A percentile compares a stretch with the other conserved stretches of the same genome.
These are phyloP conservation scores for Botryotinia convoluta DNA, from an alignment of 2,329 filamentous ascomycete species.

Conservation along the genomic window DNA sequence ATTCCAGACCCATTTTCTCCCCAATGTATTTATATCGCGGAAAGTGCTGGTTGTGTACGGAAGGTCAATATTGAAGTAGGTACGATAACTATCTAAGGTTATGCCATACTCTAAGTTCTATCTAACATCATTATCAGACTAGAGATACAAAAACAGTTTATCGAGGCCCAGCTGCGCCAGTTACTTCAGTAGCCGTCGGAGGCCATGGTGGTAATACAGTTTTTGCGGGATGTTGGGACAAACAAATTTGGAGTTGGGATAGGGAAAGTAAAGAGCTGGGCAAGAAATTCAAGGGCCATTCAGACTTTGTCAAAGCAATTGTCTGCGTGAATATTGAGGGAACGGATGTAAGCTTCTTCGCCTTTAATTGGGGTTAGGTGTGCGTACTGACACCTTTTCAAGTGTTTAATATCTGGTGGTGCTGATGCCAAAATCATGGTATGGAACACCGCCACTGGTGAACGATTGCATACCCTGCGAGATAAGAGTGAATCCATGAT, in stretches of 20 bases:
- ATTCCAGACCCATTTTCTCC: slow-evolving; percentile 62
- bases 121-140: slow-evolving; percentile 38
- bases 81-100: slow-evolving; percentile 35
- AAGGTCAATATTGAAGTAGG: slow-evolving; percentile 73
- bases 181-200: slow-evolving; percentile 72
- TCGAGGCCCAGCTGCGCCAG: slow-evolving; percentile 72
- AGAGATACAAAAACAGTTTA: slow-evolving; percentile 52
- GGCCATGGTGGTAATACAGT: slow-evolving; percentile 56
- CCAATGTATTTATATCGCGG: slow-evolving; percentile 70
- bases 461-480: slow-evolving; percentile 71
- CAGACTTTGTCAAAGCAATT: slow-evolving; percentile 88
- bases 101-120: background rate
- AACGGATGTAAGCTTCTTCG: slow-evolving; percentile 46
- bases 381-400: slow-evolving; percentile 11
- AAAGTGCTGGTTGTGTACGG: slow-evolving; percentile 79
- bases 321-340: slow-evolving; percentile 59
- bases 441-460: slow-evolving; percentile 71
- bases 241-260: slow-evolving; percentile 84
- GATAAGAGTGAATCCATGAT: slow-evolving; percentile 69
- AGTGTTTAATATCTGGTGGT: slow-evolving; percentile 66
- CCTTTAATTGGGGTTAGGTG: background rate
- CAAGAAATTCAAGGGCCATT: slow-evolving; percentile 71
- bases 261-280: slow-evolving; percentile 53
- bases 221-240: slow-evolving; percentile 94
- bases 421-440: slow-evolving; percentile 79